Conservation (phyloP, 352 stramenopile genomes). For the Phytophthora foliorum region DNA sequence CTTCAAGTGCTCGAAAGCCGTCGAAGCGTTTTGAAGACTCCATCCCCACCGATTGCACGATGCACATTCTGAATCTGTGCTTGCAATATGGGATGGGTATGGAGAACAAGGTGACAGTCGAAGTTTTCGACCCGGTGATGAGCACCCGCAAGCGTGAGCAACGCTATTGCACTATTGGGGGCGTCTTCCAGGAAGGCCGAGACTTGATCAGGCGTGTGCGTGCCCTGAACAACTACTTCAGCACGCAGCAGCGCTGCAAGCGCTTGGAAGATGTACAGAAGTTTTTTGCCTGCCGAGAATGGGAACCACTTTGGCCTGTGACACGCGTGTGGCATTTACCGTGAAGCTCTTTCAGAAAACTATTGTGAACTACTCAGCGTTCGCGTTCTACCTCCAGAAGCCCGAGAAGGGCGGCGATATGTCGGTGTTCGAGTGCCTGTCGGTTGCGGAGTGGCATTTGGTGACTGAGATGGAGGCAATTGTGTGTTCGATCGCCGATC, state of each 20-base stretch:
- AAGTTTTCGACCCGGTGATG: background rate
- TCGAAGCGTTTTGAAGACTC: constrained; percentile 9
- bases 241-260: constrained; percentile 4
- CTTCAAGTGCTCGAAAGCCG: background rate
- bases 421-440: constrained; percentile 3
- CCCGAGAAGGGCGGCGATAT: constrained; percentile 3
- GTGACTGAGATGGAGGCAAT: constrained; percentile 17
- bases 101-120: background rate
- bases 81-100: constrained; percentile 5
- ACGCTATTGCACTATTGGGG: background rate
- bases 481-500: constrained; percentile 1
- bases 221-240: constrained; percentile 6
- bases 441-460: background rate
- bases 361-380: constrained; percentile 9
- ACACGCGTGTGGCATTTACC: constrained; percentile 22
- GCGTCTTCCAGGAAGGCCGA: background rate
- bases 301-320: background rate
- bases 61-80: constrained; percentile 21
- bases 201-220: background rate
- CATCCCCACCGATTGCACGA: background rate
- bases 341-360: background rate
- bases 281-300: background rate
- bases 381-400: constrained; percentile 5
- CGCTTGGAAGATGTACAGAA: background rate
- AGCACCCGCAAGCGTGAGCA: background rate